A percentile compares a stretch with the other conserved stretches of the same genome.
These are phyloP conservation scores for Fragilaria crotonensis DNA, from an alignment of 108 stramenopile species.

Conservation along the genomic window DNA sequence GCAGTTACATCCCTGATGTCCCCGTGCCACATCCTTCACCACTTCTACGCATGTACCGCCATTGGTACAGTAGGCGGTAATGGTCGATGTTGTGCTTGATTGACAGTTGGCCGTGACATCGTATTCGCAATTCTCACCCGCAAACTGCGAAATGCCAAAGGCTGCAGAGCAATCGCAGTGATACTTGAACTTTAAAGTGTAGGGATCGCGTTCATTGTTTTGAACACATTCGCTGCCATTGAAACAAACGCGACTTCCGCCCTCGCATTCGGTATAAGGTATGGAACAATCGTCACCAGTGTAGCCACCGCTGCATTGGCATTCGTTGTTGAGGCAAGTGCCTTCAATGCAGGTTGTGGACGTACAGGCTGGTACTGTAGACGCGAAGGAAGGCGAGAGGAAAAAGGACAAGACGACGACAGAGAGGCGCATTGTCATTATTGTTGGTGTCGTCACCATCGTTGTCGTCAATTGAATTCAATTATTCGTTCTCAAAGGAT, in stretches of 20 bases:
- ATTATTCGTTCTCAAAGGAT: no score
- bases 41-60: constrained; percentile 35
- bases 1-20: constrained; percentile 27
- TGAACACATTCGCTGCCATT: constrained; percentile 14
- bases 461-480: no score
- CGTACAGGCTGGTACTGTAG: neutral
- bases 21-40: constrained; percentile 19
- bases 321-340: constrained; percentile 4
- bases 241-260: constrained; percentile 14
- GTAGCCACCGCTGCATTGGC: constrained; percentile 8
- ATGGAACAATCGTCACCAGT: constrained; percentile 28
- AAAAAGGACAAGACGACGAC: neutral
- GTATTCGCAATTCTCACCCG: constrained; percentile 35
- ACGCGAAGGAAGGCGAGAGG: neutral
- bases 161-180: constrained; percentile 12
- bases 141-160: constrained; percentile 10
- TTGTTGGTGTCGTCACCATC: no score
- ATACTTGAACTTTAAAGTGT: constrained; percentile 2
- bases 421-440: no score
- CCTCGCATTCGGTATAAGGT: constrained; percentile 15
- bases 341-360: constrained; percentile 7
- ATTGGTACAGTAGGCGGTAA: constrained; percentile 58
- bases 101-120: constrained; percentile 40
- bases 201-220: constrained; percentile 2
- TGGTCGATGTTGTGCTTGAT: constrained; percentile 17